A percentile compares a stretch with the other conserved stretches of the same genome.
Conservation (phyloP, 169 alveolate genomes). For the Plasmodium coatneyi region DNA sequence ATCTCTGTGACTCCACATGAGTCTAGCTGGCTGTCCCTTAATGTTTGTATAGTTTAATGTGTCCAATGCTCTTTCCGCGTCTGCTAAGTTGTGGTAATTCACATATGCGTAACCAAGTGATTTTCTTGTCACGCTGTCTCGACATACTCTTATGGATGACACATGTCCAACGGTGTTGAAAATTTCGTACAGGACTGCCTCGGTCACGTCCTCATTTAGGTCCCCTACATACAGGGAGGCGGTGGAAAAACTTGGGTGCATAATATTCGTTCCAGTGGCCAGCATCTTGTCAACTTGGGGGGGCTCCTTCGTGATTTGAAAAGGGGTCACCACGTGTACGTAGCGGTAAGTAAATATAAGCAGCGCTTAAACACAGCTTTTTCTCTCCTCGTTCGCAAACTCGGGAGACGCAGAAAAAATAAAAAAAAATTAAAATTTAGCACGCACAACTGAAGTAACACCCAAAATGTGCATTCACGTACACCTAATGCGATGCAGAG, state of each 20-base stretch:
- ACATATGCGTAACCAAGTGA: constrained; percentile 95
- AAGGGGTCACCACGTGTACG: background rate
- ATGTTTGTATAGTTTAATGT: constrained; percentile 93
- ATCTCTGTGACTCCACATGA: constrained; percentile 95
- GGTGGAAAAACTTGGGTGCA: constrained; percentile 80
- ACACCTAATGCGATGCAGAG: background rate
- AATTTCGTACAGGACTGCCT: constrained; percentile 93
- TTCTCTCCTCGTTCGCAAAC: background rate
- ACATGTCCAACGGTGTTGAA: constrained; percentile 95
- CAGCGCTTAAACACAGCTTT: background rate
- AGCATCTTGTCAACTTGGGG: constrained; percentile 23
- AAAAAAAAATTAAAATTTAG: background rate
- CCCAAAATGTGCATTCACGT: background rate
- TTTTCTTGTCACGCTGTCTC: constrained; percentile 93
- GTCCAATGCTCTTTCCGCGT: constrained; percentile 94
- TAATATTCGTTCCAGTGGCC: constrained; percentile 75
- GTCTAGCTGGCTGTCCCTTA: constrained; percentile 94
- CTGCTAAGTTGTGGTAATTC: constrained; percentile 90
- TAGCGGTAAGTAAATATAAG: background rate
- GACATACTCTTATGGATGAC: constrained; percentile 93
- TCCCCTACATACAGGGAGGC: constrained; percentile 95
- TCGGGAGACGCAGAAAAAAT: background rate
- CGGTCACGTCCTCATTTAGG: constrained; percentile 93
- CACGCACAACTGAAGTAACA: background rate
- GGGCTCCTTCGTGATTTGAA: background rate